phyloP scores from a whole-genome alignment of 345 rosid genomes.

The Hibiscus tridactylites region DNA sequence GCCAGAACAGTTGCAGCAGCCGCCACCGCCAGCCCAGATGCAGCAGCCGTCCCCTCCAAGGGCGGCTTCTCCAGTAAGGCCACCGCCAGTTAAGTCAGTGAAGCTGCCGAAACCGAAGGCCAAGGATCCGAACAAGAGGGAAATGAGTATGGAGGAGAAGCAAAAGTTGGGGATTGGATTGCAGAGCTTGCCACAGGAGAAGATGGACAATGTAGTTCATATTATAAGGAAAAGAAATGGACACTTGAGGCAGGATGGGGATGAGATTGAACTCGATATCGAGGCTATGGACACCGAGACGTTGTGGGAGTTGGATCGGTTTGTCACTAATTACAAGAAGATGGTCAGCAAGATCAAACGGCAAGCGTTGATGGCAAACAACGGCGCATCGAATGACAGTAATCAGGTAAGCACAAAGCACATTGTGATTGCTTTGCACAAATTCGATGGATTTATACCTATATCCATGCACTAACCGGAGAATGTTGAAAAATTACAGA shows the following conservation, averaged over 20 bases:
- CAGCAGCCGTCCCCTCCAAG: constrained; percentile 18
- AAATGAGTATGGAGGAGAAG: constrained; percentile 66
- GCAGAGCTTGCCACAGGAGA: constrained; percentile 77
- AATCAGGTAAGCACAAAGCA: constrained; percentile 27
- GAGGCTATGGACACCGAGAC: constrained; percentile 74
- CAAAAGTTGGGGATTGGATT: constrained; percentile 56
- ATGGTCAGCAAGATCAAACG: constrained; percentile 75
- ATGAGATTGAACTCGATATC: constrained; percentile 78
- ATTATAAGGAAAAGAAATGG: constrained; percentile 65
- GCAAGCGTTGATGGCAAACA: constrained; percentile 46
- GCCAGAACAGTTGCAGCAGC: not conserved
- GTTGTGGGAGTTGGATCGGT: constrained; percentile 77
- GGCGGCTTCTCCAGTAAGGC: constrained; percentile 27
- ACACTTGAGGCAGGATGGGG: constrained; percentile 62
- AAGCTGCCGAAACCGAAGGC: constrained; percentile 76
- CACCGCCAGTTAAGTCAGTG: constrained; percentile 29
- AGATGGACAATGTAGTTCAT: constrained; percentile 70
- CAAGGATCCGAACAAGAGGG: constrained; percentile 68
- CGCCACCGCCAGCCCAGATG: constrained; percentile 16
- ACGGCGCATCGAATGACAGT: constrained; percentile 16
- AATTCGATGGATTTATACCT: not conserved
- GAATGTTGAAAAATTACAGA: constrained; percentile 16
- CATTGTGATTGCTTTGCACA: not conserved
- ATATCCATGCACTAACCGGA: not conserved
- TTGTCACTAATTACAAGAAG: constrained; percentile 71